A percentile compares a stretch with the other conserved stretches of the same genome.
Evolutionary conservation across 805 yeast species (phyloP).

Genomic region (Blastobotrys americana): DNA sequence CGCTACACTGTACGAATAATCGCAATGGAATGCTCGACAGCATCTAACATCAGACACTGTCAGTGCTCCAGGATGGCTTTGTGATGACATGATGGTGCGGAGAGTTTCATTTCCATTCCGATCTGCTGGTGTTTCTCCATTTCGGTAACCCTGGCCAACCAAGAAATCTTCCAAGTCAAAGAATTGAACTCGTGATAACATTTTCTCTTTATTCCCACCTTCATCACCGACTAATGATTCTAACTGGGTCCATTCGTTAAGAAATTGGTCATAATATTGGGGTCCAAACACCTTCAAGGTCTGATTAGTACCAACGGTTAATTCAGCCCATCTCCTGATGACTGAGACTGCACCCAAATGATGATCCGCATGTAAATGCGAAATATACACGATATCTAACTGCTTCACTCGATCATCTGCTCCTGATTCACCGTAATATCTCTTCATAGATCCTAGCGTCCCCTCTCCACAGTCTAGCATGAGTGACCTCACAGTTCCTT

Average conservation of each 20-base stretch:
- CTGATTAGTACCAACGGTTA: background rate
- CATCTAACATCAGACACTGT: conserved; percentile 38
- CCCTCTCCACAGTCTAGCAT: conserved; percentile 95
- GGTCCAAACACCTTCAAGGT: conserved; percentile 62
- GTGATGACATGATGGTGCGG: no score
- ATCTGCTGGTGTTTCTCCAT: no score
- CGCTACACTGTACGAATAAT: conserved; percentile 65
- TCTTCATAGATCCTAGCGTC: conserved; percentile 62
- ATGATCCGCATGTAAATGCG: conserved; percentile 97
- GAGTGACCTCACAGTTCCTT: conserved; percentile 29
- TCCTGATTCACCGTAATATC: conserved; percentile 53
- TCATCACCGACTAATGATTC: no score
- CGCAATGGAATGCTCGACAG: conserved; percentile 79
- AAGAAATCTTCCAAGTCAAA: conserved; percentile 57
- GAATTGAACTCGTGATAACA: conserved; percentile 39
- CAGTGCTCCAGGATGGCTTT: no score
- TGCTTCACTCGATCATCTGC: conserved; percentile 50
- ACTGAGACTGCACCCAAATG: conserved; percentile 77
- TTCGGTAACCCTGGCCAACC: conserved; percentile 28
- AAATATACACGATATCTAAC: conserved; percentile 57
- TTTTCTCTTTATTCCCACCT: conserved; percentile 25
- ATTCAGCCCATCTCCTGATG: conserved; percentile 52
- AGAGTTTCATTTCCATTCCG: no score
- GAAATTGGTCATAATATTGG: conserved; percentile 59
- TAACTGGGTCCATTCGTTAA: conserved; percentile 58